Base-by-base conservation (phyloP, 164 flowering plant genomes). In the Umbellularia californica region DNA sequence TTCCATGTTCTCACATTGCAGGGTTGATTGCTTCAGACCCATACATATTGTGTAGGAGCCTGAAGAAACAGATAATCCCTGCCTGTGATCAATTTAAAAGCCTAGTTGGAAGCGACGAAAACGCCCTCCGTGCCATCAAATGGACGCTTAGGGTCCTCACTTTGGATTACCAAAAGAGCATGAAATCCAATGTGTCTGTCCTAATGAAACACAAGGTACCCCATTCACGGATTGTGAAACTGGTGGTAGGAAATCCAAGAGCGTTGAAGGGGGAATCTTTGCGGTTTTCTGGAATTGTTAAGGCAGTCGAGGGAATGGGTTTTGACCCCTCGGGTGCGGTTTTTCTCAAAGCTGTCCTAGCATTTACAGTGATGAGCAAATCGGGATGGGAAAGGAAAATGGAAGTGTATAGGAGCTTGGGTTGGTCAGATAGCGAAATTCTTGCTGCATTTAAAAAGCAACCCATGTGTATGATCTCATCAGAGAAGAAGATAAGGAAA, bases 381-480 rank as follows among this genome's bases (percentile, higher is more conserved):
- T 78, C 73, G 3, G 72, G 22, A n/a, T 77, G 80, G 80, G 66
- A 69, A 25, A 35, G 19, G 22, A 81, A 77, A 75, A 20, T 77
- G 3, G 65, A 75, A 47, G 2, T 77, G 52, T 66, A 71, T 23
- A 81, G 72, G 78, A 75, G 71, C 60, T 69, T 77, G 22, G 83
- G 83, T 2, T 81, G 75, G 78, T 68, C 75, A 4, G 72, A 74
- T 24, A 73, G 71, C 13, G 77, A 80, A 27, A 68, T 77, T 69
- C 4, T 69, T 50, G 15, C 50, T 12, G 68, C 62, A 20, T 75
- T 77, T 30, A 69, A n/a, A 75, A 64, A 33, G 20, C 11, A 33
- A 1, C 80, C 80, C n/a, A 5, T 3, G 15, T 68, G 55, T 63
- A 24, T 77, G 62, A 64, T 67, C 17, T 64, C 17, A 64, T 81